Conservation (phyloP, 805 yeast genomes). For the Henningerozyma blattae region DNA sequence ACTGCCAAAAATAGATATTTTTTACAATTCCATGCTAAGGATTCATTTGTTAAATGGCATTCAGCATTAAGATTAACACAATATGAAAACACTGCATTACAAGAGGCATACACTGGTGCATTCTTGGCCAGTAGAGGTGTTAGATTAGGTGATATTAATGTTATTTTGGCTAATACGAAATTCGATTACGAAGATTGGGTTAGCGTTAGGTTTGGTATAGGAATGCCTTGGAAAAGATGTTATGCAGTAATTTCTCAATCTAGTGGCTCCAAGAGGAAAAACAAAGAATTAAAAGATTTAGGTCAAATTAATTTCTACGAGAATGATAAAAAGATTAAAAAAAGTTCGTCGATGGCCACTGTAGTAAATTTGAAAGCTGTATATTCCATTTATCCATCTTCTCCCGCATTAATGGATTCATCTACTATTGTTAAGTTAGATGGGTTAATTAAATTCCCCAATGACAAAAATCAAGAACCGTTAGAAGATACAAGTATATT, state of each 20-base stretch:
- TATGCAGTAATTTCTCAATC: constrained; percentile 81
- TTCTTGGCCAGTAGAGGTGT: constrained; percentile 86
- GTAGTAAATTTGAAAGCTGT: constrained; percentile 58
- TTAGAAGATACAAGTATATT: constrained; percentile 37
- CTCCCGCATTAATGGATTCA: constrained; percentile 67
- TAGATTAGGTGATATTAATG: constrained; percentile 72
- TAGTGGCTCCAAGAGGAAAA: constrained; percentile 30
- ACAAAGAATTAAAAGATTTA: constrained; percentile 19
- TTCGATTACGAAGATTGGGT: constrained; percentile 91
- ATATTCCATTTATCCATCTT: constrained; percentile 87
- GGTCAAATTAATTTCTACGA: constrained; percentile 78
- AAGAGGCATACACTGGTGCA: constrained; percentile 96
- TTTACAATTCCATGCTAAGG: constrained; percentile 59
- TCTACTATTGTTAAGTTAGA: constrained; percentile 84
- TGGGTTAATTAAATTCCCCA: constrained; percentile 51
- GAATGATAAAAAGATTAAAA: constrained; percentile 61
- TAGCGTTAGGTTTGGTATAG: constrained; percentile 87
- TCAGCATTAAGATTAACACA: constrained; percentile 70
- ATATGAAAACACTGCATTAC: constrained; percentile 72
- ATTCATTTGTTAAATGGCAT: constrained; percentile 63
- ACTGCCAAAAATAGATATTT: constrained; percentile 82
- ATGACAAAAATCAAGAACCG: constrained; percentile 18
- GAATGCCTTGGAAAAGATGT: constrained; percentile 96
- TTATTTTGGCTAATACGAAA: constrained; percentile 74
- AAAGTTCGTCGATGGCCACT: constrained; percentile 66